Evolutionary conservation across 1,139 yeast genomes (phyloP), one percentile per base, ranked within the genome.

Genomic region (Candida glucosophila): DNA sequence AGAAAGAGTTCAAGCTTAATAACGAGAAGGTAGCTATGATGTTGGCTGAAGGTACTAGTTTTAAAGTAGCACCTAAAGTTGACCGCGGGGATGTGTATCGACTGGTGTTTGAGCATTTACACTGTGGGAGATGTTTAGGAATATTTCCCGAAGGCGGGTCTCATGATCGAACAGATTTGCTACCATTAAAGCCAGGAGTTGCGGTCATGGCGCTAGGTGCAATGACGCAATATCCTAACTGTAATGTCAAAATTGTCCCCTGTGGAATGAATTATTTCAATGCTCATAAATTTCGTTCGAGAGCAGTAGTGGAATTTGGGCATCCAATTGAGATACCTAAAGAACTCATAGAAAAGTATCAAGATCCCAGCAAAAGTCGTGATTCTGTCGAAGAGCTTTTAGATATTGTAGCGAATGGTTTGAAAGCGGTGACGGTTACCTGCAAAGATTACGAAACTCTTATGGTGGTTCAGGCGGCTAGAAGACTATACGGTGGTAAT

Each of bases 131-230:
- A 33, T 82, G 94, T 39, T 60, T 90, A 19, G 98, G 97, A n/a
- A 83, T 90, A 27, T 90, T 88, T 55, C 97, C 97, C 3, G 97
- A 88, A 55, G 97, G 97, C 27, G 97, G 97, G 1, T 82, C 95
- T 11, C 98, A 90, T 43, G 98, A 90, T 49, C 67, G 97, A 34
- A 77, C 97, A 0, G 94, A 85, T 37, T 55, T 90, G 36, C 59
- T 90, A 29, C 97, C 97, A 1, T 60, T 90, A 43, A 90, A 90
- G 46, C 96, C 97, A 1, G 98, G 98, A 30, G 97, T 90, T 11
- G 97, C 96, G 2, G 79, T 90, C 27, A 90, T 90, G 97, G 97
- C 97, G 0, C 59, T 90, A 12, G 97, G 97, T 12, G 92, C 97
- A 1, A 69, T 83, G 66, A 82, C 77, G 11, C 63, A 70, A 26